Conservation (phyloP, 768 basidiomycete species). For the Leccinum uliginosum region DNA sequence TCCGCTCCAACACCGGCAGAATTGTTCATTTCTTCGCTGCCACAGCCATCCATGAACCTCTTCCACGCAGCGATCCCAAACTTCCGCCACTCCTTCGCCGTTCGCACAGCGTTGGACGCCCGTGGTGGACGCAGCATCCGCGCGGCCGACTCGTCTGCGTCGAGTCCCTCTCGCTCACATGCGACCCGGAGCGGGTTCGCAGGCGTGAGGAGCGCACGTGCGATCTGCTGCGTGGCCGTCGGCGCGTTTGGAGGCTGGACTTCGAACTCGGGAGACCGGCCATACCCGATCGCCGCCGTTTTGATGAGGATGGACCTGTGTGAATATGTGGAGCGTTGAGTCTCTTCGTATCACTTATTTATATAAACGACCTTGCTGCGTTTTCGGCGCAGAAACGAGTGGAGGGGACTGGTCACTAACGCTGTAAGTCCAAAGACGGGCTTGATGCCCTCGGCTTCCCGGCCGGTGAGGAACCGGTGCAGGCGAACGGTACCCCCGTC, state of each 20-base stretch:
- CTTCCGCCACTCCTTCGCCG: conserved; percentile 16
- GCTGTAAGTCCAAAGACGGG: conserved; percentile 88
- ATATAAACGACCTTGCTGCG: not conserved
- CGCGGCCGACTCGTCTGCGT: conserved; percentile 15
- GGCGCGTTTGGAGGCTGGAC: conserved; percentile 42
- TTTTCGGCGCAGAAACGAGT: not conserved
- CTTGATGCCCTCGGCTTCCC: conserved; percentile 80
- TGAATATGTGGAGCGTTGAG: not conserved
- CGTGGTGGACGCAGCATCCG: conserved; percentile 10
- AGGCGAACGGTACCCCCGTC: conserved; percentile 42
- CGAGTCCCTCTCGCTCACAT: conserved; percentile 25
- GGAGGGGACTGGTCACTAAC: conserved; percentile 41
- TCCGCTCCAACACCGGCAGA: conserved; percentile 14
- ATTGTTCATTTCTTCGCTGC: conserved; percentile 15
- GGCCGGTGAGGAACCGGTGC: conserved; percentile 81
- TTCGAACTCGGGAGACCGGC: conserved; percentile 41
- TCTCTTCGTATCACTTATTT: not conserved
- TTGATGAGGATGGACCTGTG: conserved; percentile 49
- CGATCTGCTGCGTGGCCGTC: conserved; percentile 38
- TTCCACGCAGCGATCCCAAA: conserved; percentile 9
- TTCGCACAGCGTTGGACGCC: conserved; percentile 8
- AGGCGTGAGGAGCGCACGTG: conserved; percentile 35
- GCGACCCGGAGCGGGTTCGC: conserved; percentile 22
- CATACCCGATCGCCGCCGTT: conserved; percentile 48
- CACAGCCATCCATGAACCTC: conserved; percentile 5